A percentile compares a stretch with the other conserved stretches of the same genome.
Conservation (phyloP, 257 asterid species). For the Solanum infundibuliforme region DNA sequence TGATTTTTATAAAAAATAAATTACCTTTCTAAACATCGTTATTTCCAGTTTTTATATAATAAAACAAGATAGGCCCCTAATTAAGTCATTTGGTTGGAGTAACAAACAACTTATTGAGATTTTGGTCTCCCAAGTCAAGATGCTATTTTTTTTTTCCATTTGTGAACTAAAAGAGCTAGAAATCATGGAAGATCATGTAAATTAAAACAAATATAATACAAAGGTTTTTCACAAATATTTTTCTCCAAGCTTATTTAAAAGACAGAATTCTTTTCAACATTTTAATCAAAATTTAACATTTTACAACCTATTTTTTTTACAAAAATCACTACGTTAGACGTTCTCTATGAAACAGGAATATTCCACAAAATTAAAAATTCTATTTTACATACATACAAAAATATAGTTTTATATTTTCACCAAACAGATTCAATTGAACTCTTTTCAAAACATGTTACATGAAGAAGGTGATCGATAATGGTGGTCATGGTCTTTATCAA, state of each 20-base stretch:
- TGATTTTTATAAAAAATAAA: not conserved
- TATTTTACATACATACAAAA: not conserved
- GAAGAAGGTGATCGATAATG: conserved; percentile 8
- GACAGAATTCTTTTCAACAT: not conserved
- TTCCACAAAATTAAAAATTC: not conserved
- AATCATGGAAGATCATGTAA: not conserved
- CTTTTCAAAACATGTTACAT: not conserved
- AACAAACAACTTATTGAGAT: not conserved
- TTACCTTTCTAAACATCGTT: not conserved
- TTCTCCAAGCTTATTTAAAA: not conserved
- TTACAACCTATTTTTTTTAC: too few species aligned
- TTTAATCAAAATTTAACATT: too few species aligned
- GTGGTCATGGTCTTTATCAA: conserved; percentile 17
- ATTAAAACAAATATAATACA: not conserved
- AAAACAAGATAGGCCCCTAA: not conserved
- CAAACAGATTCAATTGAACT: not conserved
- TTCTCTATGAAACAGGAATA: not conserved
- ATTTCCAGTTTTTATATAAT: not conserved
- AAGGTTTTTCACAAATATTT: too few species aligned
- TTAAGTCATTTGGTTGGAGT: not conserved
- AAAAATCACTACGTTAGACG: not conserved
- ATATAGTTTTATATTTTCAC: not conserved
- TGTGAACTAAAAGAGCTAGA: not conserved
- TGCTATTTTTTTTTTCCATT: too few species aligned
- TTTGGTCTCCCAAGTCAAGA: not conserved